phyloP scores from a whole-genome alignment of 2,329 filamentous ascomycete genomes.

The Sodiomyces alkalinus region DNA sequence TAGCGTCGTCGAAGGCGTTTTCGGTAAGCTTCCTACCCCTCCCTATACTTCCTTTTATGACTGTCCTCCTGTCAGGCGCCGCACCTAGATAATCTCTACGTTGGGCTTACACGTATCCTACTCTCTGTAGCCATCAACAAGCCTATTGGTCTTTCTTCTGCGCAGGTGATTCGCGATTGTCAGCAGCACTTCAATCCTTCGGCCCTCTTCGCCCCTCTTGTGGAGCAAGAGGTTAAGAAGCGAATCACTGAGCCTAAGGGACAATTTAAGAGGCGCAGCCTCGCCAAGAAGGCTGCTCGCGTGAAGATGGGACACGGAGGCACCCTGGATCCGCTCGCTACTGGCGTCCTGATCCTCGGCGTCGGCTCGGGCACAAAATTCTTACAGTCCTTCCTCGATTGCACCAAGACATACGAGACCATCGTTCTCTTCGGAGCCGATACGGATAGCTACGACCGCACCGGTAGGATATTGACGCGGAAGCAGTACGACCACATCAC shows the following conservation, averaged over 20 bases:
- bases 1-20: slow-evolving; percentile 39
- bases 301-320: slow-evolving; percentile 96
- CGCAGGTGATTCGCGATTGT: slow-evolving; percentile 78
- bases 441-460: slow-evolving; percentile 82
- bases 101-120: too few relatives aligned
- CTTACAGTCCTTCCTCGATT: slow-evolving; percentile 63
- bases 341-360: slow-evolving; percentile 80
- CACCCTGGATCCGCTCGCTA: slow-evolving; percentile 86
- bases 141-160: slow-evolving; percentile 72
- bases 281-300: slow-evolving; percentile 43
- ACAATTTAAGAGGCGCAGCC: slow-evolving; percentile 43
- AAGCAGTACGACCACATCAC: slow-evolving; percentile 72
- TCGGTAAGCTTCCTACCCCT: slow-evolving; percentile 30
- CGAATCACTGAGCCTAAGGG: slow-evolving; percentile 40
- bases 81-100: neutral
- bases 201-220: slow-evolving; percentile 59
- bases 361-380: slow-evolving; percentile 78
- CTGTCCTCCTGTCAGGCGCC: too few relatives aligned
- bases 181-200: slow-evolving; percentile 77
- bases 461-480: slow-evolving; percentile 67
- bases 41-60: slow-evolving; percentile 3
- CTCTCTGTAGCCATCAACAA: slow-evolving; percentile 74
- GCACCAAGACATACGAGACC: slow-evolving; percentile 88
- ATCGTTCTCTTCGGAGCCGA: slow-evolving; percentile 80
- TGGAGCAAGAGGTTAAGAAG: slow-evolving; percentile 44